Evolutionary conservation across 176 grass and related monocot genomes (phyloP), one percentile per base, ranked within the genome.

Genomic region (Pontederia paniculata): DNA sequence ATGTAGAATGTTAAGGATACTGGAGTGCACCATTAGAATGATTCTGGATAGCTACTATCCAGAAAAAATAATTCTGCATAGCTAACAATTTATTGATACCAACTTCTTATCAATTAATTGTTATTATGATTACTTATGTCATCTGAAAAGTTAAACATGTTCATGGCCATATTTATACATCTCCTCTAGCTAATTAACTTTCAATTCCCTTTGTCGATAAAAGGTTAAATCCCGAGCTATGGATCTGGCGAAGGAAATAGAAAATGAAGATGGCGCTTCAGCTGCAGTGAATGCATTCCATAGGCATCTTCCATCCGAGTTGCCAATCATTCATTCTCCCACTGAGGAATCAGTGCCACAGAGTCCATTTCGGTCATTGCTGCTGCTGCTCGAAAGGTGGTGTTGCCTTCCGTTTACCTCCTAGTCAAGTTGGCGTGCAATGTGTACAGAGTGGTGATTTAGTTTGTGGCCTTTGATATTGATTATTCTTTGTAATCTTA

Each of bases 201-300:
- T 23, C 9, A 21, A 45, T 11, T 20, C 45, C 23, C 65, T 31
- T 70, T 59, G 6, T 62, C 57, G 42, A 46, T 23, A 59, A 15
- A 60, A 97, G 93, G 93, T 91, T 63, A 97, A 91, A 69, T 83
- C 68, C 66, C 74, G 65, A 54, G 64, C 86, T 7, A 67, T 79
- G 69, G 86, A 97, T 58, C 52, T 97, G 45, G 86, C 83, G 17
- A 91, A 70, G 75, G 67, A 80, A 52, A 79, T 91, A 79, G 83
- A 88, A 48, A 88, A 97, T 45, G 93, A 91, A 73, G 86, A 97
- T 71, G 93, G 93, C 18, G 86, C 88, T 3, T 83, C 83, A 31
- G 78, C 80, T 23, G 93, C 93, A 59, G 86, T 90, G 65, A 74
- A 86, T 52, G 58, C 86, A 48, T 97, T 97, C 77, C 86, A 90